Percentiles rank a stretch among this genome's conserved stretches.
Conservation (phyloP, 345 rosid species). For the Isatis tinctoria region DNA sequence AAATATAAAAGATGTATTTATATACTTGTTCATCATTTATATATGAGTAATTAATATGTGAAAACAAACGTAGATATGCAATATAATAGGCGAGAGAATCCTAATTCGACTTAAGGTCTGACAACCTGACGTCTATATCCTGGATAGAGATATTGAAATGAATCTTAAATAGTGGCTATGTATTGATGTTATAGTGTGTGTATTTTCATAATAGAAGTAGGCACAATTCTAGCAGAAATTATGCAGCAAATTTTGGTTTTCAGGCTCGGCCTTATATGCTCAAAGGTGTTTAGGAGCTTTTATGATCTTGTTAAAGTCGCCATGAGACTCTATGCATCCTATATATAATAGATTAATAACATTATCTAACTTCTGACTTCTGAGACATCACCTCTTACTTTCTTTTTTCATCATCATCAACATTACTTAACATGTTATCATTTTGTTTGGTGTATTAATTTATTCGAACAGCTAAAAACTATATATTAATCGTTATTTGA, state of each 20-base stretch:
- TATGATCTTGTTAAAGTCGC: constrained; percentile 1
- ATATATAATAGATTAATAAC: not conserved
- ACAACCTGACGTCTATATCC: too few relatives aligned
- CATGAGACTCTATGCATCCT: not conserved
- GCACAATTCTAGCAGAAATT: not conserved
- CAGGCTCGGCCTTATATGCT: not conserved
- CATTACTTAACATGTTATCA: not conserved
- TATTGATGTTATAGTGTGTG: not conserved
- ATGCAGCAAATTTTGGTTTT: not conserved
- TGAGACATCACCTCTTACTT: not conserved
- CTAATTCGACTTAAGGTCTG: too few relatives aligned
- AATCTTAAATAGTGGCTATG: too few relatives aligned
- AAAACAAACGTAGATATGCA: too few relatives aligned
- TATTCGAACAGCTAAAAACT: not conserved
- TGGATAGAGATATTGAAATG: too few relatives aligned
- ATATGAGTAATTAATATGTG: too few relatives aligned
- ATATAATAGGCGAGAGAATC: too few relatives aligned
- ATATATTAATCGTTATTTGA: too few relatives aligned
- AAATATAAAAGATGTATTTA: too few relatives aligned
- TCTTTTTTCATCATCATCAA: not conserved
- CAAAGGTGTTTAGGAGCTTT: constrained; percentile 3
- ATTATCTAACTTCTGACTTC: not conserved
- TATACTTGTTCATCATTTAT: too few relatives aligned
- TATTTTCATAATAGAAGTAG: not conserved
- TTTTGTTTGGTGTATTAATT: too few relatives aligned